phyloP scores from a whole-genome alignment of 306 rosid species.

The Cercis canadensis region DNA sequence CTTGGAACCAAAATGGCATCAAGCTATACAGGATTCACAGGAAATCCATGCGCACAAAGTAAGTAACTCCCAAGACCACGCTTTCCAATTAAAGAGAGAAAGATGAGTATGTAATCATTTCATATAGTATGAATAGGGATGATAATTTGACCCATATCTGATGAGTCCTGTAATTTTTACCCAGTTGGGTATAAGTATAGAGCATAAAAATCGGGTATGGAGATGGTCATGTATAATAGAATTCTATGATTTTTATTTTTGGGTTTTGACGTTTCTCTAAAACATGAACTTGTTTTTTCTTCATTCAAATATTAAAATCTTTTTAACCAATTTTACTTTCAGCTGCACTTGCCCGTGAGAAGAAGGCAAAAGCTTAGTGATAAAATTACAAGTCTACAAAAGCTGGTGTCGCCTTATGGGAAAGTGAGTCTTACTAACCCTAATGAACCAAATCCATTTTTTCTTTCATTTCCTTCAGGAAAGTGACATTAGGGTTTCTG shows the following conservation, averaged over 20 bases:
- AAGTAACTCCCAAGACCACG: not conserved
- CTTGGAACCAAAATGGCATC: slow-evolving; percentile 48
- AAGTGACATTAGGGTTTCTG: slow-evolving; percentile 1
- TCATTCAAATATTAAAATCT: no score
- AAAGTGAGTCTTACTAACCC: slow-evolving; percentile 51
- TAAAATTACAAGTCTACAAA: slow-evolving; percentile 71
- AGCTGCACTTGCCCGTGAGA: slow-evolving; percentile 49
- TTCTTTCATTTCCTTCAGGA: not conserved
- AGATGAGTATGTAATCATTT: not conserved
- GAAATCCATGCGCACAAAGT: slow-evolving; percentile 40
- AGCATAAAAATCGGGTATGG: no score
- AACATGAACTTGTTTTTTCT: not conserved
- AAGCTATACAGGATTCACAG: slow-evolving; percentile 18
- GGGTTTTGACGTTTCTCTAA: not conserved
- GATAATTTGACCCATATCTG: no score
- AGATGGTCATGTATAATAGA: no score
- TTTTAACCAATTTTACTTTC: no score
- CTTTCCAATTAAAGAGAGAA: not conserved
- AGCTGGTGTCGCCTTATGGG: slow-evolving; percentile 86
- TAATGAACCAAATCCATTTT: not conserved
- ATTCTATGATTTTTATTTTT: no score
- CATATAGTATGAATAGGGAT: not conserved
- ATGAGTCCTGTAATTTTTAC: no score
- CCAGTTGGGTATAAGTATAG: no score
- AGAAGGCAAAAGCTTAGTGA: slow-evolving; percentile 78